These are phyloP conservation scores for Sporisorium graminicola DNA, from an alignment of 1,284 basidiomycete genomes.

Conservation along the genomic window DNA sequence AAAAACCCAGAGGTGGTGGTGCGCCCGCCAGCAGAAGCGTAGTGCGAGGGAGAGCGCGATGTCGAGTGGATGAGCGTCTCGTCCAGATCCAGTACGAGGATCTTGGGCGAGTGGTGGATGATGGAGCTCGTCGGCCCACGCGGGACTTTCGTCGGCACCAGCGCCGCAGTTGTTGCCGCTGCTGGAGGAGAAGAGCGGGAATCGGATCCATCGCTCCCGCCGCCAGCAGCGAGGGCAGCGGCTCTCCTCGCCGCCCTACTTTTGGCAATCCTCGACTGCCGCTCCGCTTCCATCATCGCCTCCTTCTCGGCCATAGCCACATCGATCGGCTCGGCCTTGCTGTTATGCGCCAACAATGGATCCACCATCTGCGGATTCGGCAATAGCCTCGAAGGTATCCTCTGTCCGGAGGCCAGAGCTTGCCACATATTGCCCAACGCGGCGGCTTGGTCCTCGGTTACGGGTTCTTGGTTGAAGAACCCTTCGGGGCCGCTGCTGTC, in stretches of 20 bases:
- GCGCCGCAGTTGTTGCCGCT: neutral
- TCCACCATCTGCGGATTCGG: slow-evolving; percentile 62
- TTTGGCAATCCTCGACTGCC: slow-evolving; percentile 37
- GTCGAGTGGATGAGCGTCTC: slow-evolving; percentile 99
- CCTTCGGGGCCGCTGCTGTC: neutral
- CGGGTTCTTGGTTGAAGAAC: slow-evolving; percentile 34
- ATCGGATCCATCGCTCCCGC: neutral
- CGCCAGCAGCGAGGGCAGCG: slow-evolving; percentile 6
- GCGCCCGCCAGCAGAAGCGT: slow-evolving; percentile 16
- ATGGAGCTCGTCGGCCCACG: slow-evolving; percentile 46
- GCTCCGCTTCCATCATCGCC: slow-evolving; percentile 41
- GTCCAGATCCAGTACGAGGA: slow-evolving; percentile 84
- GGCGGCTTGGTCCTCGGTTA: slow-evolving; percentile 57
- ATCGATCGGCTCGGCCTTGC: slow-evolving; percentile 39
- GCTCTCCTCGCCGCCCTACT: slow-evolving; percentile 33
- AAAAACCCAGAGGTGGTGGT: slow-evolving; percentile 50
- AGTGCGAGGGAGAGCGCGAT: slow-evolving; percentile 76
- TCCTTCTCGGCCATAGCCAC: slow-evolving; percentile 39
- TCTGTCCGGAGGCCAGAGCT: slow-evolving; percentile 17
- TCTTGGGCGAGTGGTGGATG: slow-evolving; percentile 68
- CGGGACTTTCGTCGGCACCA: slow-evolving; percentile 24
- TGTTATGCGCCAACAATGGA: slow-evolving; percentile 54
- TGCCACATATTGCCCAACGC: slow-evolving; percentile 25
- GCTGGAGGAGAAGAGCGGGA: neutral
- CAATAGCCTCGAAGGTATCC: slow-evolving; percentile 41